Percentiles rank a stretch among this genome's conserved stretches.
Conservation (phyloP, 1,284 basidiomycete genomes). For the Pascua guehoae region DNA sequence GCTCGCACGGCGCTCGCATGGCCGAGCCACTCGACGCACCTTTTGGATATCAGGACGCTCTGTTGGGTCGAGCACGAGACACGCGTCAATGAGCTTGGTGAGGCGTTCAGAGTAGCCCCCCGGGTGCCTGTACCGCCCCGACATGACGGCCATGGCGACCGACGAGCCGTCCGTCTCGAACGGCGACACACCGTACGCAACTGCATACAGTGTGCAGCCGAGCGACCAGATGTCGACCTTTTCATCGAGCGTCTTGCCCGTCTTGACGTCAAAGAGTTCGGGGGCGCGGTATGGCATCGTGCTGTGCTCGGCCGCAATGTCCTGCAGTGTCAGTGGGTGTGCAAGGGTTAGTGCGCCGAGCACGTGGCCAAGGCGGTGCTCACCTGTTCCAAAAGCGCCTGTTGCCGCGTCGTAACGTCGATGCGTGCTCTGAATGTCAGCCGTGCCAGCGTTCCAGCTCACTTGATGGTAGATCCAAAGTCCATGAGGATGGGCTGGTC, state of each 20-base stretch:
- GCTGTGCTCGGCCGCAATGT: constrained; percentile 89
- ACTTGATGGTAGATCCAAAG: constrained; percentile 71
- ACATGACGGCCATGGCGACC: constrained; percentile 91
- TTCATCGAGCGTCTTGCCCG: constrained; percentile 78
- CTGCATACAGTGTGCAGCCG: constrained; percentile 84
- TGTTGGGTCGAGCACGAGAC: constrained; percentile 74
- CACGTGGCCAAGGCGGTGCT: constrained; percentile 50
- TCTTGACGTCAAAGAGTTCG: constrained; percentile 93
- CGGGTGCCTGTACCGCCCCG: constrained; percentile 73
- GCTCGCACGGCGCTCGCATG: constrained; percentile 5
- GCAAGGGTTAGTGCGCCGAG: constrained; percentile 43
- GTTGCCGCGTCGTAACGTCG: constrained; percentile 63
- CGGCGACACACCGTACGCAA: constrained; percentile 87
- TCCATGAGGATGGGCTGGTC: constrained; percentile 95
- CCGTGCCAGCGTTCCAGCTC: constrained; percentile 3
- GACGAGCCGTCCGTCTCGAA: constrained; percentile 88
- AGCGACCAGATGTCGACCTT: constrained; percentile 96
- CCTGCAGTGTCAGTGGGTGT: constrained; percentile 52
- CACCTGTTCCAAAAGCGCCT: constrained; percentile 66
- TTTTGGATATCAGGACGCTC: constrained; percentile 78
- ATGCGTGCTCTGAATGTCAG: constrained; percentile 38
- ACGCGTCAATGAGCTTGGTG: constrained; percentile 72
- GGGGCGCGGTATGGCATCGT: constrained; percentile 96
- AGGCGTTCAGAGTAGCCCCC: constrained; percentile 74
- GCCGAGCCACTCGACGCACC: constrained; percentile 49